Evolutionary conservation across 1,284 basidiomycete genomes (phyloP).

Genomic region (Mycena sp.): DNA sequence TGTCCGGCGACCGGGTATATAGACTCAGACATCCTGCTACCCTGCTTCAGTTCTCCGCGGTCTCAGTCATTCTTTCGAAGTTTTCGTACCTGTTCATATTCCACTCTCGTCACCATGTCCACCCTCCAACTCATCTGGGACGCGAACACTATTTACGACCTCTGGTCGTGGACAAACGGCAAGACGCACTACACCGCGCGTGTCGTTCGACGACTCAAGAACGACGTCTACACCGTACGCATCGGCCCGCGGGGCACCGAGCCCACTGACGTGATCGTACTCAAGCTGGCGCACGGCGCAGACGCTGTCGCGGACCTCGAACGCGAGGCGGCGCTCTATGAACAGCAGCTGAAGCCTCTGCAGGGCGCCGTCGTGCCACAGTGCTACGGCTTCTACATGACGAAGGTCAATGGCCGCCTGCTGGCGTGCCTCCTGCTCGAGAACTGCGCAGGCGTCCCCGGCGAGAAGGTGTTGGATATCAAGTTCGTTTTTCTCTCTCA

Average conservation of each 20-base stretch:
- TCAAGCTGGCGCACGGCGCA: conserved; percentile 39
- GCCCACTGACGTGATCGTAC: conserved; percentile 28
- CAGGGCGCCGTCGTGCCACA: conserved; percentile 48
- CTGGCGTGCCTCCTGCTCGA: conserved; percentile 50
- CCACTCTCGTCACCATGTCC: conserved; percentile 2
- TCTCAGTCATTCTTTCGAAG: too few relatives aligned
- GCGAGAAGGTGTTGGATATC: conserved; percentile 29
- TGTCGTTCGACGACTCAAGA: conserved; percentile 15
- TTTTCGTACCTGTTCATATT: too few relatives aligned
- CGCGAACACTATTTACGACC: neutral
- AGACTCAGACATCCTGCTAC: too few relatives aligned
- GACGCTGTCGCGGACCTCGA: conserved; percentile 33
- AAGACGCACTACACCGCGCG: conserved; percentile 15
- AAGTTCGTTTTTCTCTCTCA: conserved; percentile 32
- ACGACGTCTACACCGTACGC: conserved; percentile 11
- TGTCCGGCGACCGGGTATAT: too few relatives aligned
- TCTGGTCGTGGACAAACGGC: conserved; percentile 19
- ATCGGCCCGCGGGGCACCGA: conserved; percentile 11
- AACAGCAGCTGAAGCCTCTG: conserved; percentile 38
- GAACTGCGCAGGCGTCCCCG: conserved; percentile 40
- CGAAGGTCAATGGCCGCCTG: conserved; percentile 33
- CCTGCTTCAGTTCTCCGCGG: too few relatives aligned
- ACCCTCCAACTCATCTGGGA: conserved; percentile 26
- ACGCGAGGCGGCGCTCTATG: conserved; percentile 43
- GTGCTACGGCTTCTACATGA: conserved; percentile 44